phyloP scores from a whole-genome alignment of 2,329 filamentous ascomycete genomes.

The Cladosporium sphaerospermum region DNA sequence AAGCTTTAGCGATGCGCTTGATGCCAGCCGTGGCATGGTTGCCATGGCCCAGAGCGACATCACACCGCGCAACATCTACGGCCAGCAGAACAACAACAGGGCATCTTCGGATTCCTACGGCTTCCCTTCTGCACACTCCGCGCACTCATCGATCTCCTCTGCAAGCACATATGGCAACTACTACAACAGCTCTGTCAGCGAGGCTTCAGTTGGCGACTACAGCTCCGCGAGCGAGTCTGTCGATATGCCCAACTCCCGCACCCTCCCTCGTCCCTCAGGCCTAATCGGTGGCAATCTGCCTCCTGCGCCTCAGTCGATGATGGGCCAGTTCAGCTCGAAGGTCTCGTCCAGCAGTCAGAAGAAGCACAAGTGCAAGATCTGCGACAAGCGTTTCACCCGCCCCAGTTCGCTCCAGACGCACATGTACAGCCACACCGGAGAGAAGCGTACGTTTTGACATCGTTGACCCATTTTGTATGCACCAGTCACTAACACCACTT shows the following conservation, averaged over 20 bases:
- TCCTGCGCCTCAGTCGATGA: slow-evolving; percentile 91
- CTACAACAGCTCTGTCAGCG: slow-evolving; percentile 73
- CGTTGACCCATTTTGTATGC: too few relatives aligned
- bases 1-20: slow-evolving; percentile 81
- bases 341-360: slow-evolving; percentile 93
- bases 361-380: slow-evolving; percentile 99
- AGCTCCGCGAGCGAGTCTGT: slow-evolving; percentile 84
- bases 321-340: slow-evolving; percentile 97
- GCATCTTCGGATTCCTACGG: slow-evolving; percentile 82
- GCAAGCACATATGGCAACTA: slow-evolving; percentile 74
- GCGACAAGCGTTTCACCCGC: slow-evolving; percentile 93
- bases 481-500: slow-evolving; percentile 17
- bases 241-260: slow-evolving; percentile 70
- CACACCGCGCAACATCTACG: slow-evolving; percentile 85
- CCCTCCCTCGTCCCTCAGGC: slow-evolving; percentile 71
- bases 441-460: slow-evolving; percentile 71
- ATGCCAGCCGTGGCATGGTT: slow-evolving; percentile 90
- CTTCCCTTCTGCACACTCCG: slow-evolving; percentile 78
- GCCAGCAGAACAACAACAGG: slow-evolving; percentile 55
- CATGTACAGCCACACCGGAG: slow-evolving; percentile 97
- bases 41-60: slow-evolving; percentile 81
- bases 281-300: slow-evolving; percentile 59
- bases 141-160: slow-evolving; percentile 83
- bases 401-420: slow-evolving; percentile 93
- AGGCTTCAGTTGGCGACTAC: slow-evolving; percentile 84